These are phyloP conservation scores for Penicillium sp. DNA, from an alignment of 2,329 filamentous ascomycete genomes.

Conservation along the genomic window DNA sequence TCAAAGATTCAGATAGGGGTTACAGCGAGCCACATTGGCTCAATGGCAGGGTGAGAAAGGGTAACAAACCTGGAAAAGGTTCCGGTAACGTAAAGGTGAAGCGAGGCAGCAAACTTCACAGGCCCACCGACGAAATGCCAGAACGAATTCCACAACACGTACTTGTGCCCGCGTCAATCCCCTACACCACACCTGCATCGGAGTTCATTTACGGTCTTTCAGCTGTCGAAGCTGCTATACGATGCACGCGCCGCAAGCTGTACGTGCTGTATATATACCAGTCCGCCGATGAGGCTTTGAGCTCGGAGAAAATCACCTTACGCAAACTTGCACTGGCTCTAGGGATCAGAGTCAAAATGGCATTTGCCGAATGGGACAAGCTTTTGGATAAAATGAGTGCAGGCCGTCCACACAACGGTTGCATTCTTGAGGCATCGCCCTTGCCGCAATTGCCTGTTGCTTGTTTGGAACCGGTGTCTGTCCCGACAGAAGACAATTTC, in stretches of 20 bases:
- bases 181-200: slow-evolving; percentile 79
- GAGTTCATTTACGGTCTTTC: slow-evolving; percentile 87
- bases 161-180: slow-evolving; percentile 46
- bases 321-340: slow-evolving; percentile 37
- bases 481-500: slow-evolving; percentile 50
- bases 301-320: slow-evolving; percentile 36
- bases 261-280: slow-evolving; percentile 80
- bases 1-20: not conserved
- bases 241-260: slow-evolving; percentile 63
- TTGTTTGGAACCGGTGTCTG: slow-evolving; percentile 51
- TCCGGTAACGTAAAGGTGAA: slow-evolving; percentile 5
- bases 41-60: not conserved
- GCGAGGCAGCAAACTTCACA: slow-evolving; percentile 10
- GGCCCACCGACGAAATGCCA: slow-evolving; percentile 23
- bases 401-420: slow-evolving; percentile 83
- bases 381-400: slow-evolving; percentile 79
- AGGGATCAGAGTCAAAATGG: slow-evolving; percentile 54
- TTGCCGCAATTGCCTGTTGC: slow-evolving; percentile 68
- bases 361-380: slow-evolving; percentile 60
- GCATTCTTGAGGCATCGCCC: slow-evolving; percentile 80
- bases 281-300: slow-evolving; percentile 50
- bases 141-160: slow-evolving; percentile 32
- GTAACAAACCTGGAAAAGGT: not conserved
- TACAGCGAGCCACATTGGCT: not conserved
- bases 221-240: slow-evolving; percentile 75